phyloP scores from a whole-genome alignment of 202 grass and related monocot genomes.

The Setaria italica region DNA sequence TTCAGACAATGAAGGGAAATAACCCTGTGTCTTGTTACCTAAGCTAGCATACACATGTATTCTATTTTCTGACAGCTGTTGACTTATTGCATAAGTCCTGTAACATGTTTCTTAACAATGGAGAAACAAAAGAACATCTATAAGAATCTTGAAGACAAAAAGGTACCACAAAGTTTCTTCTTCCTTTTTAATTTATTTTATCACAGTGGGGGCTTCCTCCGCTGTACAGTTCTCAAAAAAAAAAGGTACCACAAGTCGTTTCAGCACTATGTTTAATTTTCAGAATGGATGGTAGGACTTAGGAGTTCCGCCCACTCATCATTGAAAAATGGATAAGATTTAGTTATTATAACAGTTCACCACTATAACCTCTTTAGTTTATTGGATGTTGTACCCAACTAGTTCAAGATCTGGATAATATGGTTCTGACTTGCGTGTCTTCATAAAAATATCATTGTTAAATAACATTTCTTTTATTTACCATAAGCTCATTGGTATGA shows the following conservation, averaged over 20 bases:
- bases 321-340: background rate
- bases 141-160: background rate
- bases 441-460: background rate
- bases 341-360: background rate
- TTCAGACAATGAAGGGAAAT: constrained; percentile 87
- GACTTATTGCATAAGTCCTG: constrained; percentile 8
- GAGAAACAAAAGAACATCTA: constrained; percentile 27
- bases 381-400: constrained; percentile 31
- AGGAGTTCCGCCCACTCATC: background rate
- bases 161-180: background rate
- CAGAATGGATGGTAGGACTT: background rate
- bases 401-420: constrained; percentile 1
- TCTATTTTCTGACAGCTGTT: constrained; percentile 34
- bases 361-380: background rate
- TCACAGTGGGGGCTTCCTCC: too few relatives aligned
- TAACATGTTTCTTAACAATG: constrained; percentile 2
- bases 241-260: constrained; percentile 19
- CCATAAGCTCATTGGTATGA: background rate
- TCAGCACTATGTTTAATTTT: background rate
- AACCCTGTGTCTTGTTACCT: constrained; percentile 36
- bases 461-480: background rate
- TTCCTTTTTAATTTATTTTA: too few relatives aligned
- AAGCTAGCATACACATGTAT: constrained; percentile 13
- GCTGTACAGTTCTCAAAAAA: too few relatives aligned
- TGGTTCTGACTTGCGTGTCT: background rate